Percentiles rank a stretch among this genome's conserved stretches.
phyloP scores from a whole-genome alignment of 129 eudicot species.

The Lactuca saligna region DNA sequence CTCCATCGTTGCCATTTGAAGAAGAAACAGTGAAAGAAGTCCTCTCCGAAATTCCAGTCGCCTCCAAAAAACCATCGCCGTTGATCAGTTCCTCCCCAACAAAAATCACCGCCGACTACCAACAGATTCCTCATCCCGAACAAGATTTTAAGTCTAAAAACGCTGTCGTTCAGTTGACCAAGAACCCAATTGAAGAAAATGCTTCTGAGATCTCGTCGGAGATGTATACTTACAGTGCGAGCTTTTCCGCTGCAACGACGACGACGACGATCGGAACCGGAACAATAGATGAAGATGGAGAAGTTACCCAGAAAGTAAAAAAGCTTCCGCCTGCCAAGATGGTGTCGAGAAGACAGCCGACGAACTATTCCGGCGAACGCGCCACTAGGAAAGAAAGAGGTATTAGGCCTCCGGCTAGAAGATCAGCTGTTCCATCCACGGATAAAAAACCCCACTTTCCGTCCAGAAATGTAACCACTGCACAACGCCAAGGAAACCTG shows the following conservation, averaged over 20 bases:
- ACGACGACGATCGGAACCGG: conserved; percentile 11
- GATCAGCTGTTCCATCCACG: neutral
- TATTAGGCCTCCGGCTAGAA: conserved; percentile 13
- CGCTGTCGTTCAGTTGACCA: neutral
- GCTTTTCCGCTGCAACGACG: conserved; percentile 21
- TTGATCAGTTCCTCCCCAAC: neutral
- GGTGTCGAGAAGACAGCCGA: conserved; percentile 4
- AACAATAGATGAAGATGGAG: conserved; percentile 15
- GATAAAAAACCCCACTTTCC: conserved; percentile 1
- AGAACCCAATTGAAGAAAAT: conserved; percentile 4
- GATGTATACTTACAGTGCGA: conserved; percentile 11
- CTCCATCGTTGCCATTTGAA: neutral
- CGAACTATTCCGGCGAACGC: conserved; percentile 4
- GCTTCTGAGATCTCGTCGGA: conserved; percentile 23
- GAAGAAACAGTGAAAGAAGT: conserved; percentile 19
- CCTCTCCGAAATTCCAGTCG: conserved; percentile 15
- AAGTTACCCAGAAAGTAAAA: conserved; percentile 22
- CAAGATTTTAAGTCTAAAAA: neutral
- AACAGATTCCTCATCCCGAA: neutral
- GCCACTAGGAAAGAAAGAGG: conserved; percentile 2
- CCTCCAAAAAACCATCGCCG: conserved; percentile 1
- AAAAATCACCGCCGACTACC: conserved; percentile 6
- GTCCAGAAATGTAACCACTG: neutral
- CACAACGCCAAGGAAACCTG: neutral
- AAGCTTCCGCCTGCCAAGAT: conserved; percentile 5